A percentile compares a stretch with the other conserved stretches of the same genome.
phyloP scores from a whole-genome alignment of 1,139 yeast genomes.

The Trichomonascaceae sp. region DNA sequence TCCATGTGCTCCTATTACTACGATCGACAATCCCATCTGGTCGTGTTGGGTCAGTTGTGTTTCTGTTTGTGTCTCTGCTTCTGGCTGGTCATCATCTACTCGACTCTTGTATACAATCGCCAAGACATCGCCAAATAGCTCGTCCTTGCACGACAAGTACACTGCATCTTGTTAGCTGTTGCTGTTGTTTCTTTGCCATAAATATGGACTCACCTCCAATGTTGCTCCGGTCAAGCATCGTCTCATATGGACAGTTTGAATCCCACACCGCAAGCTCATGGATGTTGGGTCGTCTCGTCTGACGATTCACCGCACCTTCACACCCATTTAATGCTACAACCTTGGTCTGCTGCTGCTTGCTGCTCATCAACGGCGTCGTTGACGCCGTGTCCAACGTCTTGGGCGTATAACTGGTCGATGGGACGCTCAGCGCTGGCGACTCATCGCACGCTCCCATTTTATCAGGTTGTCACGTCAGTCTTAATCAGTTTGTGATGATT shows the following conservation, averaged over 20 bases:
- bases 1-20: constrained; percentile 60
- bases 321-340: too few relatives aligned
- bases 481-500: too few relatives aligned
- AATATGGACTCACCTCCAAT: constrained; percentile 9
- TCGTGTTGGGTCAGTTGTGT: too few relatives aligned
- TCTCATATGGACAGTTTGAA: constrained; percentile 24
- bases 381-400: too few relatives aligned
- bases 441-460: too few relatives aligned
- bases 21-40: constrained; percentile 17
- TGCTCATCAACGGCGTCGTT: too few relatives aligned
- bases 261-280: constrained; percentile 12
- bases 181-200: not conserved
- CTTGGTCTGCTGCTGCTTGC: too few relatives aligned
- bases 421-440: too few relatives aligned
- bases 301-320: too few relatives aligned
- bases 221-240: constrained; percentile 14
- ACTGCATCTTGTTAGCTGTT: constrained; percentile 21
- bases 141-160: constrained; percentile 26
- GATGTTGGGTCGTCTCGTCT: not conserved
- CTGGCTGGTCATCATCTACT: too few relatives aligned
- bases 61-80: constrained; percentile 4
- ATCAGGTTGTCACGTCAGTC: too few relatives aligned
- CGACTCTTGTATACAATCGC: constrained; percentile 19
- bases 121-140: constrained; percentile 23
- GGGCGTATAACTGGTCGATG: too few relatives aligned